Evolutionary conservation across 169 alveolate species (phyloP).

Genomic region (Plasmodium vinckei): DNA sequence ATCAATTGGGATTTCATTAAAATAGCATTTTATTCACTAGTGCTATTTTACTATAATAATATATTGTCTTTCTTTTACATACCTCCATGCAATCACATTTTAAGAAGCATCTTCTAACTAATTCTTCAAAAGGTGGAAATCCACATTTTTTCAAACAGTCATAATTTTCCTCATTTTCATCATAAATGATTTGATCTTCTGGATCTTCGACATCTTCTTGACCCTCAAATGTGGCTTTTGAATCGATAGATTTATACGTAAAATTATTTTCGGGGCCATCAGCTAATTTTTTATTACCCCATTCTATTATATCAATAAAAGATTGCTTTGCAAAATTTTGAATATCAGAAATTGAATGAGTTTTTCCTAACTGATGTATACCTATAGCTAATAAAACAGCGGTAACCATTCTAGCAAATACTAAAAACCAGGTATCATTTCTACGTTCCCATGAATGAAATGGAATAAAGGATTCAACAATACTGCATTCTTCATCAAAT

Average conservation of each 20-base stretch:
- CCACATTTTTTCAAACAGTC: constrained; percentile 85
- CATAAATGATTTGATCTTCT: constrained; percentile 80
- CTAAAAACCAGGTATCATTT: constrained; percentile 81
- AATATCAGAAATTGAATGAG: constrained; percentile 87
- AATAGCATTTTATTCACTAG: background rate
- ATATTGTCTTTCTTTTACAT: constrained; percentile 6
- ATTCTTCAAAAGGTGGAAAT: constrained; percentile 79
- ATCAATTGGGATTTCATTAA: no score
- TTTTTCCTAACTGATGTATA: constrained; percentile 87
- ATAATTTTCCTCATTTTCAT: constrained; percentile 84
- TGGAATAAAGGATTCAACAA: constrained; percentile 90
- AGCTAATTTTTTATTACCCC: constrained; percentile 89
- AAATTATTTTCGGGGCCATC: constrained; percentile 78
- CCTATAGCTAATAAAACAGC: constrained; percentile 87
- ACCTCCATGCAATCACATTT: constrained; percentile 87
- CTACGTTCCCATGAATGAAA: constrained; percentile 82
- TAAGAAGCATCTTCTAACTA: constrained; percentile 81
- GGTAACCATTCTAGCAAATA: constrained; percentile 85
- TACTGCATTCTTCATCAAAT: constrained; percentile 91
- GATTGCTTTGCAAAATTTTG: constrained; percentile 89
- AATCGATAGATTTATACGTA: constrained; percentile 80
- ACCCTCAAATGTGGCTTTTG: constrained; percentile 80
- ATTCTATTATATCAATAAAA: constrained; percentile 87
- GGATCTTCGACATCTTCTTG: constrained; percentile 78
- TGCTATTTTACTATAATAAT: background rate